Evolutionary conservation across 768 basidiomycete genomes (phyloP), one percentile per base, ranked within the genome.

Genomic region (Auriscalpium orientale): DNA sequence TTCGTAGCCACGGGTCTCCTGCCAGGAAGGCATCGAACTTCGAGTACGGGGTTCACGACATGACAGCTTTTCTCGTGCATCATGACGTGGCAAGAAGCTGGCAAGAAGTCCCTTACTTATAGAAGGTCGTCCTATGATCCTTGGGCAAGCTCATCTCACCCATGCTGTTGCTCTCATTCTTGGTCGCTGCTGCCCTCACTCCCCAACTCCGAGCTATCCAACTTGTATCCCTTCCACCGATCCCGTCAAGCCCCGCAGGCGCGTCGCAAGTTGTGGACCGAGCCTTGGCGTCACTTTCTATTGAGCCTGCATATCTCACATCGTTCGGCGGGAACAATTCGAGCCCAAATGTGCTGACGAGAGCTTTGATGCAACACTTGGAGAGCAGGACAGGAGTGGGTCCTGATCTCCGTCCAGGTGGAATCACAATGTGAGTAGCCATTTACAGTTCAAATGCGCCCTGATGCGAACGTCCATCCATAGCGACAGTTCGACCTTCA

Each of bases 231-330:
- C 40, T 63, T 4, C 57, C 64, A 6, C 12, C 40, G 2, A 55
- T 63, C 28, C 49, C 60, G 28, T 53, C 52, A 9, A 45, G 44
- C 20, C 66, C 67, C 0, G 12, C 51, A 11, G 60, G 62, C 54
- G 61, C 63, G 2, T 66, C 68, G 12, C 58, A 59, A 47, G 22
- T 55, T 13, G 59, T 70, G 11, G 64, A 66, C 51, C 64, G 55
- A 8, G 49, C 56, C 35, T 64, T 69, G 9, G 62, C 66, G 13
- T 63, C 63, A 1, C 64, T 70, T 37, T 66, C 64, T 0, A 65
- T 70, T 49, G 69, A 70, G 57, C 61, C 64, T 47, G 62, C 67
- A 9, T 69, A 66, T 55, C 50, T 70, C 21, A 55, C 63, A 13
- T 52, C 62, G 9, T 70, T 69, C 51, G 63, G 65, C 1, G 69